Conservation (phyloP, 176 grass and related monocot species). For the sorghum (Sorghum bicolor) region Sorghum_bicolor_NCBIv3 NC_012870.2:56678501-56679000, state of each 20-base stretch:
- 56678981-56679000: constrained; percentile 71
- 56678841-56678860: constrained; percentile 90
- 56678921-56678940: constrained; percentile 61
- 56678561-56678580: constrained; percentile 93
- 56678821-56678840: constrained; percentile 61
- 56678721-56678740: constrained; percentile 67
- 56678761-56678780: background rate
- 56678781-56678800: background rate
- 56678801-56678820: background rate
- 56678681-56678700: constrained; percentile 94
- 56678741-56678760: background rate
- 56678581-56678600: constrained; percentile 95
- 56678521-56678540: background rate
- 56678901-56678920: constrained; percentile 50
- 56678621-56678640: constrained; percentile 86
- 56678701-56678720: constrained; percentile 85
- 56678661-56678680: constrained; percentile 95
- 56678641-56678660: constrained; percentile 83
- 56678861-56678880: constrained; percentile 80
- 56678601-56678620: constrained; percentile 93
- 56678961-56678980: constrained; percentile 66
- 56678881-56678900: constrained; percentile 66
- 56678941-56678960: constrained; percentile 51
- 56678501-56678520: background rate
- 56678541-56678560: background rate